phyloP scores from a whole-genome alignment of 75 land plant species.

The Isoetes taiwanensis region DNA sequence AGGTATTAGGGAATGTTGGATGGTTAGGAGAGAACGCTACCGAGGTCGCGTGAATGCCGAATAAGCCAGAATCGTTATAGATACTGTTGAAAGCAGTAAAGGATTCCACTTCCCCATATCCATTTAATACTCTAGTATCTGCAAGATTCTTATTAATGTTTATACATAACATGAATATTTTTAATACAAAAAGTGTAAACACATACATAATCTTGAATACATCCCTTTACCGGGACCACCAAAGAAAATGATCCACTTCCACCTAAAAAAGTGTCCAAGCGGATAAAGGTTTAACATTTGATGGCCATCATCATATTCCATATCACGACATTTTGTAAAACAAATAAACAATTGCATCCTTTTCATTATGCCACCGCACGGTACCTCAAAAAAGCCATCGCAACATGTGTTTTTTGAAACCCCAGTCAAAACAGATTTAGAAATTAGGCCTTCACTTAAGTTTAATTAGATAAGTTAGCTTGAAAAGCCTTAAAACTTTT shows the following conservation, averaged over 20 bases:
- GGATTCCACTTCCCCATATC: constrained; percentile 60
- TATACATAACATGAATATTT: too few relatives aligned
- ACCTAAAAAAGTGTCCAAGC: constrained; percentile 72
- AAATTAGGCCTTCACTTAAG: too few relatives aligned
- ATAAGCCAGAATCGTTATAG: constrained; percentile 77
- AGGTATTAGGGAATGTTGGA: too few relatives aligned
- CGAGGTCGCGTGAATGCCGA: constrained; percentile 85
- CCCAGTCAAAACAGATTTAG: too few relatives aligned
- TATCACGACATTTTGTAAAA: too few relatives aligned
- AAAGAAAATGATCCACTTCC: constrained; percentile 97
- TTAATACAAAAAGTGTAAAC: constrained; percentile 1
- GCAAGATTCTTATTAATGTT: constrained; percentile 5
- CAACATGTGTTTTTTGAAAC: constrained; percentile 79
- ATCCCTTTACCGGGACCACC: constrained; percentile 99
- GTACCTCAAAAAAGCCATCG: constrained; percentile 92
- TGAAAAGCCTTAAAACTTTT: too few relatives aligned
- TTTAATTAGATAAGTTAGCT: too few relatives aligned
- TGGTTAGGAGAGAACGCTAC: too few relatives aligned
- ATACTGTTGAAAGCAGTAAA: constrained; percentile 85
- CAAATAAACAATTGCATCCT: constrained; percentile 62
- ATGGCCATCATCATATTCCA: too few relatives aligned
- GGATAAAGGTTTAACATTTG: too few relatives aligned
- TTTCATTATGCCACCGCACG: constrained; percentile 91
- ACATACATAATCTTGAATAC: constrained; percentile 91
- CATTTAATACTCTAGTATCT: constrained; percentile 74